These are phyloP conservation scores for Santalum album DNA, from an alignment of 164 flowering plant genomes.

Conservation along the genomic window DNA sequence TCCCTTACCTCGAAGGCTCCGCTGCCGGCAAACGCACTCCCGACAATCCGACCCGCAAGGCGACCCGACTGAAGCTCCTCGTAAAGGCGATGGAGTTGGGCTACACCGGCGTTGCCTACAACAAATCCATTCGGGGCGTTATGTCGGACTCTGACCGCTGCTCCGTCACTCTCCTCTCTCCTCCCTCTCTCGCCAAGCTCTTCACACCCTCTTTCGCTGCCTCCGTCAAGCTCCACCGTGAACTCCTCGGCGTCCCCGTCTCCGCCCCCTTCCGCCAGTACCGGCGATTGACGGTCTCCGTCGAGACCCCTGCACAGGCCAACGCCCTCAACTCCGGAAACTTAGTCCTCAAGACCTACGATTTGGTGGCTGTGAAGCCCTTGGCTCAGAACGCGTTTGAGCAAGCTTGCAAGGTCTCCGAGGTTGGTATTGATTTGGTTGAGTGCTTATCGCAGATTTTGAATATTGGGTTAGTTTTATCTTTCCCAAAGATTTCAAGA, in stretches of 20 bases:
- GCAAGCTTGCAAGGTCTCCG: constrained; percentile 59
- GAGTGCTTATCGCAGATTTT: not conserved
- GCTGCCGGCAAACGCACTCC: constrained; percentile 11
- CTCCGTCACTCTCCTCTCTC: constrained; percentile 49
- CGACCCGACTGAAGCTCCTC: constrained; percentile 37
- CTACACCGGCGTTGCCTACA: constrained; percentile 77
- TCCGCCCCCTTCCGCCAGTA: constrained; percentile 81
- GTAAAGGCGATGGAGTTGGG: constrained; percentile 76
- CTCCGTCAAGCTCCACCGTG: constrained; percentile 61
- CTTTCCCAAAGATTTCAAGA: too few species aligned
- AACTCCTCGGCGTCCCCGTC: constrained; percentile 41
- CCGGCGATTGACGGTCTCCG: constrained; percentile 69
- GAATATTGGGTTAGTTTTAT: not conserved
- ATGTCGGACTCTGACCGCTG: constrained; percentile 73
- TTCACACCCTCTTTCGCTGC: constrained; percentile 42
- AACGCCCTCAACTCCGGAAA: constrained; percentile 59
- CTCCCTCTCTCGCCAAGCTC: constrained; percentile 40
- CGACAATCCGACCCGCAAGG: constrained; percentile 17
- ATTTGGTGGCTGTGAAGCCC: constrained; percentile 72
- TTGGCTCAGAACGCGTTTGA: constrained; percentile 58
- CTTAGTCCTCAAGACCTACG: constrained; percentile 63
- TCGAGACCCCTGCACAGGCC: constrained; percentile 38
- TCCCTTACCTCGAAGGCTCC: constrained; percentile 34
- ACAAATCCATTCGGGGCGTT: constrained; percentile 57
- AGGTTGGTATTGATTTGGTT: constrained; percentile 29